Base-by-base conservation (phyloP, 139 green algal genomes). In the Diplosphaera chodatii region DNA sequence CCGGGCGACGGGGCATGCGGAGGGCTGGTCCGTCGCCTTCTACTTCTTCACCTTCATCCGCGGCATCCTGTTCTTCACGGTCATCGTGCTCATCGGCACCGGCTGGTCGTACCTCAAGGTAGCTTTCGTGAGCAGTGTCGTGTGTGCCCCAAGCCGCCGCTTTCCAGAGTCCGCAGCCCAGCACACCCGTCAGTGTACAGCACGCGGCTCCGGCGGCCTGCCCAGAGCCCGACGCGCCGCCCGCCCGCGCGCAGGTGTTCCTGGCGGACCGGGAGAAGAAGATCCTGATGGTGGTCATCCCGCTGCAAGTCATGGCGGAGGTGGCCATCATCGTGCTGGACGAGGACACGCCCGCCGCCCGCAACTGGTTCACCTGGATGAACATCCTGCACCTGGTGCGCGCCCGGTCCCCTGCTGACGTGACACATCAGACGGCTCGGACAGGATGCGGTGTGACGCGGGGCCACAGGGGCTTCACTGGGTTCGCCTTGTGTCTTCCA, bases 21-120 rank as follows among this genome's bases (percentile, higher is more conserved):
- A 97, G 48, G 94, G 93, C 68, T 98, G 94, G 94, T 97, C 97
- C 77, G 86, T 96, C 31, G 93, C 88, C n/a, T 98, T 89, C 76
- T 98, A 99, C 83, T 79, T 98, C 66, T 96, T 97, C 85, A 97
- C 88, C 32, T 95, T 93, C 74, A 86, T 92, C 69, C 82, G 92
- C 15, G 89, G 90, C 37, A 68, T 98, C 27, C 89, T 98, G 66
- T 96, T 97, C 80, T 98, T 99, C 85, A 88, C 78, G 15, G 86
- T 67, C 28, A 82, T 99, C 28, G 86, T 98, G 32, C 86, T 99
- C 40, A 92, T 99, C 28, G 93, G 89, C 73, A 96, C 93, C 0
- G 94, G 92, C 1, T 98, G 93, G 93, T 92, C 79, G 28, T 97
- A 96, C 83, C 85, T 96, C 72, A 97, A 96, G 85, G 48, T 59